These are phyloP conservation scores for Claviceps quebecensis DNA, from an alignment of 2,329 filamentous ascomycete genomes.

Conservation along the genomic window DNA sequence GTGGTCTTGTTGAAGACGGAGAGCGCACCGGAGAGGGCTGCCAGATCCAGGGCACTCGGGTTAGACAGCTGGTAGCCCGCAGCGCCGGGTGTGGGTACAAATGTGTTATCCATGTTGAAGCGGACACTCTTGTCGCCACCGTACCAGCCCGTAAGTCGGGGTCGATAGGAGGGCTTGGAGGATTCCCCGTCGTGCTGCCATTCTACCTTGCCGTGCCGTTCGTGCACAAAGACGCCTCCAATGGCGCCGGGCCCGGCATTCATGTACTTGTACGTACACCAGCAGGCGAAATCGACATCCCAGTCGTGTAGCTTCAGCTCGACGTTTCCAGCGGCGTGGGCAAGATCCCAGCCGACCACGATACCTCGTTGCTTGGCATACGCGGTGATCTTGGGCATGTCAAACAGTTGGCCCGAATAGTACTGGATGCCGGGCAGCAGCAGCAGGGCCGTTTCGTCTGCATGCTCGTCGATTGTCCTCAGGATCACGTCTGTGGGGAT, in stretches of 20 bases:
- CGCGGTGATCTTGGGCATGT: slow-evolving; percentile 65
- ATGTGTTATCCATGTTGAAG: slow-evolving; percentile 74
- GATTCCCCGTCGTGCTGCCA: slow-evolving; percentile 17
- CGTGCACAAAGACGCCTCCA: slow-evolving; percentile 68
- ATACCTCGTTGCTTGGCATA: slow-evolving; percentile 61
- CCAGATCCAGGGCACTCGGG: slow-evolving; percentile 63
- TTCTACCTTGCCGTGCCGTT: slow-evolving; percentile 49
- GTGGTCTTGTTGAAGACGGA: slow-evolving; percentile 59
- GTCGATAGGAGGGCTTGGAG: slow-evolving; percentile 34
- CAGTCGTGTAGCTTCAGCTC: slow-evolving; percentile 69
- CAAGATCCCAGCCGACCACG: slow-evolving; percentile 74
- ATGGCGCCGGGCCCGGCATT: slow-evolving; percentile 76
- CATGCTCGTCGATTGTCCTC: slow-evolving; percentile 59
- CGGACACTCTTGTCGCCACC: slow-evolving; percentile 62
- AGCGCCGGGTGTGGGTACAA: slow-evolving; percentile 64
- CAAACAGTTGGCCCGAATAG: slow-evolving; percentile 80
- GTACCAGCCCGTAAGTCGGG: slow-evolving; percentile 74
- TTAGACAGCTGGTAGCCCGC: slow-evolving; percentile 78
- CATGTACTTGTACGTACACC: slow-evolving; percentile 93
- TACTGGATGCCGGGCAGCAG: slow-evolving; percentile 82
- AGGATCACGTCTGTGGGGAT: slow-evolving; percentile 61
- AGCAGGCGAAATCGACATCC: slow-evolving; percentile 82
- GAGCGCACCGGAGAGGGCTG: slow-evolving; percentile 58
- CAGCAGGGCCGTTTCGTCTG: slow-evolving; percentile 57
- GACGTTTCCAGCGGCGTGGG: slow-evolving; percentile 76